Evolutionary conservation across 1,139 yeast genomes (phyloP), one percentile per base, ranked within the genome.

Genomic region (Suhomyces choctaworum): DNA sequence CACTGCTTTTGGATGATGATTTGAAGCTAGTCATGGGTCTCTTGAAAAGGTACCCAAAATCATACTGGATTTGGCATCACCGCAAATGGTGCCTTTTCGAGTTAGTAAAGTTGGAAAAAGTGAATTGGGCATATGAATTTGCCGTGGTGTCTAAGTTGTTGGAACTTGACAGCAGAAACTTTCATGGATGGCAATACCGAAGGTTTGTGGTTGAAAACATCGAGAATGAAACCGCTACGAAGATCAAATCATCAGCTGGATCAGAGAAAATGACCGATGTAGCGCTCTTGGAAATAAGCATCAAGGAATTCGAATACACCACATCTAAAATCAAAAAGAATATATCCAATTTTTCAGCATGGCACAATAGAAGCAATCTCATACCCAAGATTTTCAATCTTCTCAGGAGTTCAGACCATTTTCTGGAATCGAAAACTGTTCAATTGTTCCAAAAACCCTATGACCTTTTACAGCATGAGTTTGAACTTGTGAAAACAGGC

Each of bases 1-100:
- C 28, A 4, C 54, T 57, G 7, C 53, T 73, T 16, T 66, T 90
- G 45, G 67, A 66, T 6, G 59, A 66, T 3, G 98, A 92, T 48
- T 65, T 92, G 33, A 52, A 63, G 23, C 78, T 87, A 51, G 70
- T 81, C 1, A 69, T 83, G 65, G 59, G 61, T 1, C 73, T 80
- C 46, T 63, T 92, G 50, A 76, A 76, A 40, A 60, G 71, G 39
- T 82, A 63, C 46, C 98, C 99, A 2, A 92, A 92, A 56, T 86
- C 90, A 24, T 92, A 92, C 56, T 90, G 97, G 96, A 82, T 92
- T 13, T 92, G 97, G 97, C 85, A 83, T 51, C 97, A 92, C 57
- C 71, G 99, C 21, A 64, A 76, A 14, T 92, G 98, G 98, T 76
- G 87, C 34, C 62, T 92, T 26, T 69, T 73, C 36, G 66, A 70